Percentiles rank a stretch among this genome's conserved stretches.
These are phyloP conservation scores for Alternaria novae-zelandiae DNA, from an alignment of 2,329 filamentous ascomycete species.

Conservation along the genomic window DNA sequence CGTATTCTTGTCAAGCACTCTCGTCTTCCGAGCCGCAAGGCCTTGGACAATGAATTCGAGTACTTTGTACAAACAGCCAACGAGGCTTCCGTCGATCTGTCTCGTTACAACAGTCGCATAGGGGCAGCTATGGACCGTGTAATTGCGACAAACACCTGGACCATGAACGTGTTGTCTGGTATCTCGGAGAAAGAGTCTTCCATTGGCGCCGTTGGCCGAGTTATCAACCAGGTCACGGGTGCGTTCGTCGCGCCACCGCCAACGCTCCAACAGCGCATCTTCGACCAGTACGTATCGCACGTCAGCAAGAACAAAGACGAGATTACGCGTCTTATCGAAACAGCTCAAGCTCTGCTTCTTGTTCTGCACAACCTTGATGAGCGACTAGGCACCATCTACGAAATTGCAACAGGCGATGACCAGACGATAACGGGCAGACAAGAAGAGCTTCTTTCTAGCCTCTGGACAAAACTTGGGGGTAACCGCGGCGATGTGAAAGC, in stretches of 20 bases:
- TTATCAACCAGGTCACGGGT: constrained; percentile 57
- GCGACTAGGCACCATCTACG: constrained; percentile 72
- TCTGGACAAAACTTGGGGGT: constrained; percentile 78
- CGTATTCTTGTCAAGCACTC: constrained; percentile 75
- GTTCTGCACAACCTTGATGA: constrained; percentile 73
- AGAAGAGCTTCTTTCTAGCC: constrained; percentile 69
- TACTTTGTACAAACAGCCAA: constrained; percentile 75
- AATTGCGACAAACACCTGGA: constrained; percentile 78
- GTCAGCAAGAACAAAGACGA: constrained; percentile 72
- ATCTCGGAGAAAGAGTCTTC: constrained; percentile 56
- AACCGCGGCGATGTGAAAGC: constrained; percentile 67
- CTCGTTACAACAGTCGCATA: constrained; percentile 78
- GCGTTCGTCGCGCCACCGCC: constrained; percentile 60
- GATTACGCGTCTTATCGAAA: constrained; percentile 70
- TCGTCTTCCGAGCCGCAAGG: constrained; percentile 69
- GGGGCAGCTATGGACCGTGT: constrained; percentile 76
- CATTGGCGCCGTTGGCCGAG: constrained; percentile 48
- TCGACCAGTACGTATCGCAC: constrained; percentile 78
- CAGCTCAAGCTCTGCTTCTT: constrained; percentile 71
- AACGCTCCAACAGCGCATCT: constrained; percentile 58
- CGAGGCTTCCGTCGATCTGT: constrained; percentile 69
- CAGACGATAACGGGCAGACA: constrained; percentile 64
- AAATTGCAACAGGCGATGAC: constrained; percentile 70
- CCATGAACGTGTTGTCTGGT: constrained; percentile 70
- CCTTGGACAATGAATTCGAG: constrained; percentile 77